These are phyloP conservation scores for Schizosaccharomyces osmophilus DNA, from an alignment of 805 yeast genomes.

Conservation along the genomic window DNA sequence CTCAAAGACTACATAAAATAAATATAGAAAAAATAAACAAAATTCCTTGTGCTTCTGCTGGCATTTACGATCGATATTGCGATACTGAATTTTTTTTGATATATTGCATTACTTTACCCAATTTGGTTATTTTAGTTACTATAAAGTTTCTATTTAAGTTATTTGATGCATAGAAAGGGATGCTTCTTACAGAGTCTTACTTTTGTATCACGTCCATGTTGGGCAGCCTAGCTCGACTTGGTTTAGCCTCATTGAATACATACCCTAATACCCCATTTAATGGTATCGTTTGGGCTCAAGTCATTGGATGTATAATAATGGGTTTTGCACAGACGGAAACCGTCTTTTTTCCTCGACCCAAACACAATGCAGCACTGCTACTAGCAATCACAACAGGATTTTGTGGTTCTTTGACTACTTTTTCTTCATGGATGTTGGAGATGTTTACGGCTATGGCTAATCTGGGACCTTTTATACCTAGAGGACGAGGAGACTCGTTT, in stretches of 20 bases:
- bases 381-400: conserved; percentile 10
- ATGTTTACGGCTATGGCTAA: conserved; percentile 9
- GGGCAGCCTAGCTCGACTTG: conserved; percentile 10
- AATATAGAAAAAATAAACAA: too few relatives aligned
- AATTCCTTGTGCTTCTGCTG: too few relatives aligned
- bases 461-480: neutral
- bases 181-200: conserved; percentile 3
- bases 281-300: conserved; percentile 10
- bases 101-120: too few relatives aligned
- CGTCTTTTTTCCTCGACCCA: conserved; percentile 2
- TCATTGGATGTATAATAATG: conserved; percentile 10
- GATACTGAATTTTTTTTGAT: too few relatives aligned
- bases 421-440: conserved; percentile 10
- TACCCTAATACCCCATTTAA: conserved; percentile 7
- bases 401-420: conserved; percentile 11
- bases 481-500: conserved; percentile 8
- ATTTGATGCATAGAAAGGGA: neutral
- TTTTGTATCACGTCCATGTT: conserved; percentile 8
- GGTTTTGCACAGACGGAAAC: conserved; percentile 7
- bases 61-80: too few relatives aligned
- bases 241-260: conserved; percentile 7
- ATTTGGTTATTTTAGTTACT: too few relatives aligned
- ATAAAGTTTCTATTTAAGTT: too few relatives aligned
- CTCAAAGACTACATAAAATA: too few relatives aligned
- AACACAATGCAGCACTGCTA: conserved; percentile 2